phyloP scores from a whole-genome alignment of 306 rosid genomes.

The Trichosanthes cucumerina region DNA sequence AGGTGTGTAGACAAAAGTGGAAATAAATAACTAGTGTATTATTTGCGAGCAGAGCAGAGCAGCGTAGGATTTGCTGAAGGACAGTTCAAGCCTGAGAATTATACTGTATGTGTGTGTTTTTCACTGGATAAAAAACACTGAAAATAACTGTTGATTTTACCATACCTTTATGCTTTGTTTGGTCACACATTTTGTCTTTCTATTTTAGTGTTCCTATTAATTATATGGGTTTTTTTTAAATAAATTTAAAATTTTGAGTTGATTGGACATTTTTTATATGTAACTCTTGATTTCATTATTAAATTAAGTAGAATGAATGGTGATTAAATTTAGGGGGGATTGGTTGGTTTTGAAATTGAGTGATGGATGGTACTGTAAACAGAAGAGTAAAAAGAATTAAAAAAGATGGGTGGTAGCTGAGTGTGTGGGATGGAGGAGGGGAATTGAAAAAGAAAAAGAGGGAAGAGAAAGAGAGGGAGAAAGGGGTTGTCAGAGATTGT shows the following conservation, averaged over 20 bases:
- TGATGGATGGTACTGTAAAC: too few relatives aligned
- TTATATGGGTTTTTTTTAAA: too few relatives aligned
- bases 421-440: too few relatives aligned
- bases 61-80: neutral
- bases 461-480: neutral
- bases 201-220: too few relatives aligned
- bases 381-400: neutral
- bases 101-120: neutral
- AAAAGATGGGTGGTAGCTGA: neutral
- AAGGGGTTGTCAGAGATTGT: neutral
- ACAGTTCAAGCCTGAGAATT: neutral
- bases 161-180: neutral
- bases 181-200: neutral
- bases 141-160: neutral
- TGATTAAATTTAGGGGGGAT: too few relatives aligned
- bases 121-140: neutral
- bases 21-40: neutral
- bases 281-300: too few relatives aligned
- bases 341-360: too few relatives aligned
- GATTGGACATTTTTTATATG: too few relatives aligned
- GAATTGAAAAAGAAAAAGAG: too few relatives aligned
- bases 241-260: too few relatives aligned
- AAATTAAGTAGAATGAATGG: neutral
- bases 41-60: neutral
- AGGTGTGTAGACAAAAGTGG: neutral